These are phyloP conservation scores for Globisporangium acanthophoron DNA, from an alignment of 352 stramenopile species.

Conservation along the genomic window DNA sequence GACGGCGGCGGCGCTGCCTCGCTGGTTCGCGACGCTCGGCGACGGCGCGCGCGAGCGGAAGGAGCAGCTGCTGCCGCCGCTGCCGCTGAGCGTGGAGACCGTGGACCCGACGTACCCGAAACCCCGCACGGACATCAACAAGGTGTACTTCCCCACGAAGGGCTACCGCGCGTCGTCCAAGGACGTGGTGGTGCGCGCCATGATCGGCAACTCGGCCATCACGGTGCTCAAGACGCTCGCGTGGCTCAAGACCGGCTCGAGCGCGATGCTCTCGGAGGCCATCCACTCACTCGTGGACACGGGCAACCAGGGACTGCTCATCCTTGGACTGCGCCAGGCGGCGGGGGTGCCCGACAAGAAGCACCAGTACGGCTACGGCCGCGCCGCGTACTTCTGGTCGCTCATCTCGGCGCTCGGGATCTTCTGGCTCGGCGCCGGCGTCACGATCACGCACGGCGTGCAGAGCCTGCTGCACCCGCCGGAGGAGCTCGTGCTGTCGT, in stretches of 20 bases:
- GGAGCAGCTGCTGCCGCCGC: too few species aligned
- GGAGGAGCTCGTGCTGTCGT: constrained; percentile 60
- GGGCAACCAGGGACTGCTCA: constrained; percentile 94
- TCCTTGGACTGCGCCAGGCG: constrained; percentile 79
- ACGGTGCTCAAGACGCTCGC: constrained; percentile 87
- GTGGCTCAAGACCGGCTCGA: constrained; percentile 92
- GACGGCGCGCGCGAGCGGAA: too few species aligned
- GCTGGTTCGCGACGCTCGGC: too few species aligned
- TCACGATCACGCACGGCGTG: constrained; percentile 92
- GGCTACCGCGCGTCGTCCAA: constrained; percentile 70
- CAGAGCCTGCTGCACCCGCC: constrained; percentile 76
- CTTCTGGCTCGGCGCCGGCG: constrained; percentile 95
- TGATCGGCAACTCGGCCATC: constrained; percentile 95
- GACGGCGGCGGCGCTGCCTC: too few species aligned
- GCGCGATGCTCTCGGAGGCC: constrained; percentile 96
- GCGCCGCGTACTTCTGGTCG: constrained; percentile 98
- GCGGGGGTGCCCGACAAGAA: constrained; percentile 88
- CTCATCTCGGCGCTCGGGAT: constrained; percentile 97
- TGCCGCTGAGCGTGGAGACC: neutral
- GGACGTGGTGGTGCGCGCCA: constrained; percentile 81
- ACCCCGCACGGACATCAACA: constrained; percentile 77
- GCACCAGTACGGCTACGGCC: constrained; percentile 97
- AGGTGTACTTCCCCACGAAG: constrained; percentile 82
- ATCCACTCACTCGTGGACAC: constrained; percentile 97
- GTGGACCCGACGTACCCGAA: constrained; percentile 44